These are phyloP conservation scores for Golubevia pallescens DNA, from an alignment of 1,284 basidiomycete genomes.

Conservation along the genomic window DNA sequence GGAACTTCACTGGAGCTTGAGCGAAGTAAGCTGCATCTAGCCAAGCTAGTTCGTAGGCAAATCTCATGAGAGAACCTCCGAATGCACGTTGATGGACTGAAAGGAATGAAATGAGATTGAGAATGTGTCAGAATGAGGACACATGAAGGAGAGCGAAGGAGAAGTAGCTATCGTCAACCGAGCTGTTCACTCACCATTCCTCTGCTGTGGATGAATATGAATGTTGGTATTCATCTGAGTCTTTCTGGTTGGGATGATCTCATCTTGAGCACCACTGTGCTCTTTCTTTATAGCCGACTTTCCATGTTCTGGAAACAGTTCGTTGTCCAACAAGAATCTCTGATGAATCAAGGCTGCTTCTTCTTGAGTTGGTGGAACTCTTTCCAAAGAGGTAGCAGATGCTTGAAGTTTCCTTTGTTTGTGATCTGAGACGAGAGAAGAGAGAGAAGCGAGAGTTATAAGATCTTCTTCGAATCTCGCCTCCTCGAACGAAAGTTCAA, in stretches of 20 bases:
- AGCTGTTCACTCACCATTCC: constrained; percentile 12
- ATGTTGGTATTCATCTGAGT: constrained; percentile 1
- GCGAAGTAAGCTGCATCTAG: constrained; percentile 57
- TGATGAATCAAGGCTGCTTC: constrained; percentile 61
- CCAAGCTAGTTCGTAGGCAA: constrained; percentile 64
- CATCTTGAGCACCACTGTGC: not conserved
- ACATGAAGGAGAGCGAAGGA: not conserved
- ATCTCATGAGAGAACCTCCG: constrained; percentile 47
- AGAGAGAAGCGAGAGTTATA: not conserved
- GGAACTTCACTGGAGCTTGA: constrained; percentile 58
- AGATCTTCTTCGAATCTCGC: constrained; percentile 15
- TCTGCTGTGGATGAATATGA: constrained; percentile 15
- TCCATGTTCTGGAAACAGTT: not conserved
- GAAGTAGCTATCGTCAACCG: not conserved
- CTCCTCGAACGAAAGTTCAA: not conserved
- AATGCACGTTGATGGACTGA: constrained; percentile 22
- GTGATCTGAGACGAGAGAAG: constrained; percentile 24
- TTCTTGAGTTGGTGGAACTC: constrained; percentile 60
- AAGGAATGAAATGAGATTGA: not conserved
- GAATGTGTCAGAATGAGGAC: not conserved
- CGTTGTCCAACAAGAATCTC: constrained; percentile 31
- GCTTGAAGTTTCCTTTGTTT: constrained; percentile 52
- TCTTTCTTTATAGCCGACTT: not conserved
- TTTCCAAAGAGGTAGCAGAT: constrained; percentile 39
- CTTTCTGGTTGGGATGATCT: not conserved